Conservation (phyloP, 108 stramenopile genomes). For the Skeletonema marinoi region DNA sequence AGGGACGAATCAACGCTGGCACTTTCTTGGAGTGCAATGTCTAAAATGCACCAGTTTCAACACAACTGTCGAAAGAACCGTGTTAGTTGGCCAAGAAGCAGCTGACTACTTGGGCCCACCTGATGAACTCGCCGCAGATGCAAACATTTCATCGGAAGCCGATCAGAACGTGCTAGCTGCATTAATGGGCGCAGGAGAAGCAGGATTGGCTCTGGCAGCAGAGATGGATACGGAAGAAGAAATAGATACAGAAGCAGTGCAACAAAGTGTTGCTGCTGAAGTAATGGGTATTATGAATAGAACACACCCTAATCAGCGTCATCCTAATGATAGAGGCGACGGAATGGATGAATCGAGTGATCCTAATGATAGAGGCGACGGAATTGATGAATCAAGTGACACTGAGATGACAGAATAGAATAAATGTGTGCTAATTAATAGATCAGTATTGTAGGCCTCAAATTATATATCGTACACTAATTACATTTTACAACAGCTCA, state of each 20-base stretch:
- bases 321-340: constrained; percentile 6
- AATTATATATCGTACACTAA: neutral
- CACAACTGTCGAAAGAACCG: constrained; percentile 75
- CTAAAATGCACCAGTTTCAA: constrained; percentile 75
- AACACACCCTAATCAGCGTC: neutral
- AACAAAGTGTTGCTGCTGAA: constrained; percentile 36
- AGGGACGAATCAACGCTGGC: constrained; percentile 73
- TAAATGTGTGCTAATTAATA: neutral
- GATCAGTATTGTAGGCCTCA: neutral
- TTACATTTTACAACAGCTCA: neutral
- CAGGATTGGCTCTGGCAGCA: constrained; percentile 3
- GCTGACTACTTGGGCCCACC: constrained; percentile 66
- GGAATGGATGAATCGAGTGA: constrained; percentile 20
- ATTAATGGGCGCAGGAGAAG: constrained; percentile 28
- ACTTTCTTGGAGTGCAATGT: constrained; percentile 84
- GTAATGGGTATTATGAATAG: constrained; percentile 25
- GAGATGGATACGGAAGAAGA: constrained; percentile 26
- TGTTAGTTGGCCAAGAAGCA: constrained; percentile 76
- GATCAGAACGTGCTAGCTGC: constrained; percentile 39
- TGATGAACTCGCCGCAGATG: constrained; percentile 9
- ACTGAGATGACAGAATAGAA: constrained; percentile 1
- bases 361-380: constrained; percentile 3
- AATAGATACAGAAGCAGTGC: constrained; percentile 19
- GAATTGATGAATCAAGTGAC: constrained; percentile 15
- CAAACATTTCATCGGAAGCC: constrained; percentile 13